Evolutionary conservation across 169 alveolate genomes (phyloP), one percentile per base, ranked within the genome.

Genomic region (Plasmodium vivax): DNA sequence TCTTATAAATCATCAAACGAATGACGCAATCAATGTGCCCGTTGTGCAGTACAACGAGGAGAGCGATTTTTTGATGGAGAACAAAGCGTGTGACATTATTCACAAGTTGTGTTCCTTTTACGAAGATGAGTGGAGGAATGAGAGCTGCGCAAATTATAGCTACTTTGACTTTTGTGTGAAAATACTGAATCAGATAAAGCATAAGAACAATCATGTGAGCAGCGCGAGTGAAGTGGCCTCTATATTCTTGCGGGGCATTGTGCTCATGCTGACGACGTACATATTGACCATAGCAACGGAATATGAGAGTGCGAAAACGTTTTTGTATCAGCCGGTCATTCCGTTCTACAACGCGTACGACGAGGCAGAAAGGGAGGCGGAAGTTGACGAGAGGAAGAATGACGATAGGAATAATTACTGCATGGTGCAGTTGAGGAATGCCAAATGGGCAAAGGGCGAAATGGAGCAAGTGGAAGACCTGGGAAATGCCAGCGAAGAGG

Each of bases 161-260:
- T 45, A 81, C 79, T 41, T 82, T 56, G 85, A 92, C 58, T 51
- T 72, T 16, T 92, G 82, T 73, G 75, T 92, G 4, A 92, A 92
- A 51, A 56, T 62, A 92, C 6, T 92, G 27, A 92, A 82, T 79
- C 75, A 82, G 74, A 92, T 92, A n/a, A 81, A 92, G 43, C 85
- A 92, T 47, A 92, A 92, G 47, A 92, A 73, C 77, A 92, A 71
- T 27, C 72, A 82, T 27, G 87, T 92, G 83, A 82, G 95, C 58
- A 92, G 68, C 54, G 95, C 95, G 54, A 79, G 95, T 34, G 95
- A 92, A 56, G 92, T 92, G 23, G 95, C 95, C 82, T 92, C 95
- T 82, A 83, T 92, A 14, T 92, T 92, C 54, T 74, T 92, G 38
- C 27, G 95, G 56, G 95, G 85, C 1, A 83, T 92, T 47, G 95